phyloP scores from a whole-genome alignment of 2,329 filamentous ascomycete genomes.

The Zasmidium citrigriseum region DNA sequence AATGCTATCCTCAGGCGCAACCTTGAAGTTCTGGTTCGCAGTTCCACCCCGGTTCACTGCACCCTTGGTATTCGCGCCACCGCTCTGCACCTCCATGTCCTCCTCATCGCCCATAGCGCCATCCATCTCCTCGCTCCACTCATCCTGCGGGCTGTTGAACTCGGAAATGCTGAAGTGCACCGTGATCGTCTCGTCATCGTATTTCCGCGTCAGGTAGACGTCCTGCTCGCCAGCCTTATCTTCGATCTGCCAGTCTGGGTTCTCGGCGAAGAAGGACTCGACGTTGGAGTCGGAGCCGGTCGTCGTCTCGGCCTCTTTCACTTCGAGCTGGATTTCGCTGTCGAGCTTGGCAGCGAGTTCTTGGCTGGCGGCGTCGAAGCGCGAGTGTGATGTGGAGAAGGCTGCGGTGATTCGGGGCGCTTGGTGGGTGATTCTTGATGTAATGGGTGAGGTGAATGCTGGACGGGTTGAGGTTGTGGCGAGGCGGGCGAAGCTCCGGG shows the following conservation, averaged over 20 bases:
- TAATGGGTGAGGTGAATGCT: conserved; percentile 20
- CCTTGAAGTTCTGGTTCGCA: conserved; percentile 53
- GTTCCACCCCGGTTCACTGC: conserved; percentile 56
- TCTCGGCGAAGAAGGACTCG: conserved; percentile 79
- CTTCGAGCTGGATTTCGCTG: conserved; percentile 81
- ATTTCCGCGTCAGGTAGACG: conserved; percentile 78
- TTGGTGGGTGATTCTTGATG: conserved; percentile 21
- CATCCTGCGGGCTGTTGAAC: conserved; percentile 59
- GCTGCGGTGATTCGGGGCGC: conserved; percentile 25
- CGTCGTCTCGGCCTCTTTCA: conserved; percentile 61
- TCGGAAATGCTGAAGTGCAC: conserved; percentile 84
- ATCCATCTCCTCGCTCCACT: conserved; percentile 49
- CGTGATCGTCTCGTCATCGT: conserved; percentile 83
- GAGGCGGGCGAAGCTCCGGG: conserved; percentile 45
- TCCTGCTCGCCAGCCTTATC: conserved; percentile 86
- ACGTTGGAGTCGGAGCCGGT: conserved; percentile 64
- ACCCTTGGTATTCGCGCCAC: conserved; percentile 59
- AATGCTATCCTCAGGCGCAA: conserved; percentile 58
- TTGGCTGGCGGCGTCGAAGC: conserved; percentile 60
- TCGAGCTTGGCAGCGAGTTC: conserved; percentile 86
- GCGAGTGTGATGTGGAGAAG: conserved; percentile 41
- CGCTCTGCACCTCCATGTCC: conserved; percentile 49
- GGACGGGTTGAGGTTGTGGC: conserved; percentile 41
- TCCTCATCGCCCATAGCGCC: conserved; percentile 53
- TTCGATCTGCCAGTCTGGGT: conserved; percentile 72